Evolutionary conservation across 2,329 filamentous ascomycete genomes (phyloP).

Genomic region (Blastomyces gilchristii): DNA sequence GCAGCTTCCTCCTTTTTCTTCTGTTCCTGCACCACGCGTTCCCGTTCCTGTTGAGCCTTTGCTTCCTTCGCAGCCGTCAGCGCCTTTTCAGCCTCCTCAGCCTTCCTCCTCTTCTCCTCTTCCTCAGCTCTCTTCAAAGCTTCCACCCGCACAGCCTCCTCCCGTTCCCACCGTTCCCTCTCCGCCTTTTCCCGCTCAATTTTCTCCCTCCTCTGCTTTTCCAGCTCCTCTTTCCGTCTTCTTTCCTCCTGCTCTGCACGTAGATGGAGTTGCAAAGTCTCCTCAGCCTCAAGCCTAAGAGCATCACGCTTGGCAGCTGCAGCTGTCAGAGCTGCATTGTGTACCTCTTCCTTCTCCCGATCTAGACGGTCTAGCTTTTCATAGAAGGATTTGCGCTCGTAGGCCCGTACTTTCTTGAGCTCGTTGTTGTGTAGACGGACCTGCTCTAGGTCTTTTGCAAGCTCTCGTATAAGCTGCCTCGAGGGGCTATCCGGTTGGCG

Average conservation of each 20-base stretch:
- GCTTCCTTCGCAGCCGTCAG: slow-evolving; percentile 32
- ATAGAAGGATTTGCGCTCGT: slow-evolving; percentile 39
- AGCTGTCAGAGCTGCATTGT: slow-evolving; percentile 55
- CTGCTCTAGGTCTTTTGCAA: slow-evolving; percentile 33
- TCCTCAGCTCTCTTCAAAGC: slow-evolving; percentile 34
- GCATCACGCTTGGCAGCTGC: slow-evolving; percentile 58
- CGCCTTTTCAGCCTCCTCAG: slow-evolving; percentile 39
- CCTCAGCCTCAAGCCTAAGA: slow-evolving; percentile 48
- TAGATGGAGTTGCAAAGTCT: slow-evolving; percentile 28
- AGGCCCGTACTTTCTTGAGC: slow-evolving; percentile 35
- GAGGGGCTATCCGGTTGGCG: slow-evolving; percentile 31
- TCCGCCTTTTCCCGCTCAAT: slow-evolving; percentile 30
- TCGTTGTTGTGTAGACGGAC: slow-evolving; percentile 34
- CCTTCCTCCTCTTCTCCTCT: slow-evolving; percentile 39
- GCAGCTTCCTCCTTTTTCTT: slow-evolving; percentile 26
- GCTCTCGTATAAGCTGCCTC: slow-evolving; percentile 31
- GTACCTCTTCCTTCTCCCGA: slow-evolving; percentile 52
- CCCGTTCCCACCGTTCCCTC: slow-evolving; percentile 20
- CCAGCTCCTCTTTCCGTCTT: slow-evolving; percentile 29
- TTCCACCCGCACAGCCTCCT: slow-evolving; percentile 17
- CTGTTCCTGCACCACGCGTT: slow-evolving; percentile 15
- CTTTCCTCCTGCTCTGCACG: slow-evolving; percentile 30
- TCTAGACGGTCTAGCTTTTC: slow-evolving; percentile 53
- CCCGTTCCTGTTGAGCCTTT: slow-evolving; percentile 19
- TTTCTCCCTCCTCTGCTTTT: slow-evolving; percentile 36